Evolutionary conservation across 2,329 filamentous ascomycete genomes (phyloP).

Genomic region (Ophiocordyceps camponoti-rufipedis): DNA sequence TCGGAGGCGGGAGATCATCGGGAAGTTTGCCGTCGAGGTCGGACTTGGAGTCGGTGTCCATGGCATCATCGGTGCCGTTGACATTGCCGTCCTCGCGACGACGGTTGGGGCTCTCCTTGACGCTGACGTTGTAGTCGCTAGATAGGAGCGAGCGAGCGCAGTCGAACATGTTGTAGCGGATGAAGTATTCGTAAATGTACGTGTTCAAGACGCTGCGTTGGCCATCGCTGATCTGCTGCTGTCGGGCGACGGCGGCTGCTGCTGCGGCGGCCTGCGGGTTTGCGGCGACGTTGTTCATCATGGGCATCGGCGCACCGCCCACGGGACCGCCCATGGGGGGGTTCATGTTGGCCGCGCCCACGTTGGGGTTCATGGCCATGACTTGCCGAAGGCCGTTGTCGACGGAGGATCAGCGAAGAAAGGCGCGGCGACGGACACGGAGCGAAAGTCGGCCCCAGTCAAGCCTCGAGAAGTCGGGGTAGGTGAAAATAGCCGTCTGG

Average conservation of each 20-base stretch:
- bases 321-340: slow-evolving; percentile 46
- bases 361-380: slow-evolving; percentile 38
- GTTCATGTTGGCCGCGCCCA: slow-evolving; percentile 50
- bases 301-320: slow-evolving; percentile 39
- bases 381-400: slow-evolving; percentile 1
- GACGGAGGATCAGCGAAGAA: not conserved
- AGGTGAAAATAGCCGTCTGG: slow-evolving; percentile 4
- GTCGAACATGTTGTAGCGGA: slow-evolving; percentile 70
- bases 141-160: slow-evolving; percentile 59
- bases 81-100: slow-evolving; percentile 47
- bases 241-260: slow-evolving; percentile 13
- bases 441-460: not conserved
- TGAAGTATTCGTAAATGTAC: slow-evolving; percentile 82
- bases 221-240: slow-evolving; percentile 24
- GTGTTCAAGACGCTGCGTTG: slow-evolving; percentile 53
- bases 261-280: slow-evolving; percentile 14
- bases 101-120: slow-evolving; percentile 52
- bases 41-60: slow-evolving; percentile 73
- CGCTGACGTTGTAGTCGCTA: slow-evolving; percentile 47
- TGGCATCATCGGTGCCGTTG: slow-evolving; percentile 56
- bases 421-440: not conserved
- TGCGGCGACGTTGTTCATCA: slow-evolving; percentile 43
- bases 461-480: slow-evolving; percentile 2
- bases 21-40: slow-evolving; percentile 57
- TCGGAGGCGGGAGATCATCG: slow-evolving; percentile 61